Percentiles rank a stretch among this genome's conserved stretches.
Conservation (phyloP, 805 yeast genomes). For the Cephaloascus albidus region DNA sequence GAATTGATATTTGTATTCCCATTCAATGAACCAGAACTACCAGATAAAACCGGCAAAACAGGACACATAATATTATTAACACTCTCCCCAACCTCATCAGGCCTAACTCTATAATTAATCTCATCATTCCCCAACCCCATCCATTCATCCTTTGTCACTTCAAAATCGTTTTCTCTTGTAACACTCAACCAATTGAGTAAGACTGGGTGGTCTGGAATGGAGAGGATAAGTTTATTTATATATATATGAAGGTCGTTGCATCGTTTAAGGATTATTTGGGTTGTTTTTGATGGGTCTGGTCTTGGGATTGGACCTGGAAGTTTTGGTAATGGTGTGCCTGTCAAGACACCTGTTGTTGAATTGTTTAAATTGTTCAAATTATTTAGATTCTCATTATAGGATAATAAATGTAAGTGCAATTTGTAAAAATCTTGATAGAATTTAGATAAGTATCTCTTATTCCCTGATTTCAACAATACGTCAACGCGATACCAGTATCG, state of each 20-base stretch:
- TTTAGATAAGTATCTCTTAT: slow-evolving; percentile 30
- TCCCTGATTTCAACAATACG: slow-evolving; percentile 21
- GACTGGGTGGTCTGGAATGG: slow-evolving; percentile 16
- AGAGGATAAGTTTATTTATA: slow-evolving; percentile 21
- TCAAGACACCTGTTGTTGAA: not conserved
- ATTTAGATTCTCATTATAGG: slow-evolving; percentile 6
- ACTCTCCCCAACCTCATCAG: slow-evolving; percentile 5
- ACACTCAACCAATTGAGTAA: slow-evolving; percentile 17
- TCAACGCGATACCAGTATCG: slow-evolving; percentile 45
- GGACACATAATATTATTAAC: slow-evolving; percentile 7
- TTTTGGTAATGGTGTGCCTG: slow-evolving; percentile 19
- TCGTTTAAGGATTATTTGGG: slow-evolving; percentile 20
- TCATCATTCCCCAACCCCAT: slow-evolving; percentile 10
- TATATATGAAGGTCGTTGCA: slow-evolving; percentile 31
- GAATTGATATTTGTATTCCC: no score
- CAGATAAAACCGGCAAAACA: no score
- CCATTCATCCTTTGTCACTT: slow-evolving; percentile 6
- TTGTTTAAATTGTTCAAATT: slow-evolving; percentile 2
- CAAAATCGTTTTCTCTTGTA: slow-evolving; percentile 20
- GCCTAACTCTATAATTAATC: slow-evolving; percentile 11
- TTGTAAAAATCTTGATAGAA: slow-evolving; percentile 44
- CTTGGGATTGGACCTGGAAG: slow-evolving; percentile 40
- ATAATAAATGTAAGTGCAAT: slow-evolving; percentile 25
- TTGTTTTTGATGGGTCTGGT: slow-evolving; percentile 17
- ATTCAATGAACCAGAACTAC: no score